Evolutionary conservation across 345 rosid genomes (phyloP), one percentile per base, ranked within the genome.

Genomic region (Populus simonii): DNA sequence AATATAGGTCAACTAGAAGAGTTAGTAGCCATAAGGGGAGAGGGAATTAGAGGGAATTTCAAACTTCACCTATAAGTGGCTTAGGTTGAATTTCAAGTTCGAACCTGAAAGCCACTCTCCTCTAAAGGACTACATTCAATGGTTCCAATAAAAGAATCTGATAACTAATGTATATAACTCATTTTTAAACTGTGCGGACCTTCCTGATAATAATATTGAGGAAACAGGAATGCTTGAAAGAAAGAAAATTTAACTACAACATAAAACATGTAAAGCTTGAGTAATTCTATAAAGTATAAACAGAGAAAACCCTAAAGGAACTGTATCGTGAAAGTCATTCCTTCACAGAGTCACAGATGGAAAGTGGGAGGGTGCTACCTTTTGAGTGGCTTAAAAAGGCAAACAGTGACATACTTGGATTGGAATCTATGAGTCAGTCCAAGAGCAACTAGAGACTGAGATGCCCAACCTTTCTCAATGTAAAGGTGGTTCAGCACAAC

Each of bases 351-450:
- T 62, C 38, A 47, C 51, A 57, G 67, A 33, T 43, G 59, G 68
- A 73, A 75, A 25, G 65, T n/a, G 23, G 66, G 17, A 39, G 62
- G 31, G 41, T 71, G 66, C 80, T 84, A 91, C 91, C 93, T 85
- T 80, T 82, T 85, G 39, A 86, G 88, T 1, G 97, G 96, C 87
- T 93, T 96, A 79, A 91, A 92, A 62, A 93, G 94, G 77, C 90
- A 93, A 82, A 96, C 93, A 20, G 99, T 92, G 51, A 92, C 94
- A 73, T 93, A 93, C 78, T 92, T 96, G 66, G 99, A 90, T 85
- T 96, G 80, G 69, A 92, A 93, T 89, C 99, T 83, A 76, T 93
- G 94, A 12, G 97, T 92, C 79, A 92, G 77, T 75, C 99, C 99
- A 45, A 96, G 77, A 20, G 98, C 90, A 71, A 96, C 90, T 31